A percentile compares a stretch with the other conserved stretches of the same genome.
These are phyloP conservation scores for Magnusiomyces ingens DNA, from an alignment of 1,139 yeast species.

Conservation along the genomic window DNA sequence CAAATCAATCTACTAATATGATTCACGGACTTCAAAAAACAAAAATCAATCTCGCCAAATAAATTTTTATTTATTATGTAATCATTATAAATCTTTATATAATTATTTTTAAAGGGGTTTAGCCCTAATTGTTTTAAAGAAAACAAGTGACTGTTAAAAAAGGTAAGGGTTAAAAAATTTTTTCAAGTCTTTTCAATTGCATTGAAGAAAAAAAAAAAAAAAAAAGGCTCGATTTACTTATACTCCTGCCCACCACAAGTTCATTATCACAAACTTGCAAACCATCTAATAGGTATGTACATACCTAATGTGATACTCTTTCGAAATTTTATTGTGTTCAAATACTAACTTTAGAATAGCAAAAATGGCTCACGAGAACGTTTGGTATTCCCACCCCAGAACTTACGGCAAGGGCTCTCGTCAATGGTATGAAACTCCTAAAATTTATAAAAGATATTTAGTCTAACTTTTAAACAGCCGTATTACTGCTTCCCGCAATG, in stretches of 20 bases:
- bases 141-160: background rate
- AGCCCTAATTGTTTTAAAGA: background rate
- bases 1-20: background rate
- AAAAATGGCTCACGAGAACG: conserved; percentile 99
- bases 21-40: background rate
- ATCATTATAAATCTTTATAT: background rate
- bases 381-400: conserved; percentile 99
- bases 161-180: background rate
- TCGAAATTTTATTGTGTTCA: background rate
- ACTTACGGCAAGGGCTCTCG: conserved; percentile 99
- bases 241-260: background rate
- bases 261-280: background rate
- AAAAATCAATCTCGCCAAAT: background rate
- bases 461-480: conserved; percentile 42
- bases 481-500: conserved; percentile 97
- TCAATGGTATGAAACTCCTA: conserved; percentile 51
- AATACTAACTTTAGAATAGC: conserved; percentile 1
- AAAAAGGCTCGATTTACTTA: background rate
- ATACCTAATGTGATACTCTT: background rate
- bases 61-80: conserved; percentile 2
- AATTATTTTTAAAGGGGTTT: background rate
- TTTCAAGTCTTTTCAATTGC: background rate
- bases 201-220: background rate
- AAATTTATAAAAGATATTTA: too few species aligned
- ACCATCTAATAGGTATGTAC: background rate